These are phyloP conservation scores for Craterostigma plantagineum DNA, from an alignment of 257 asterid species.

Conservation along the genomic window DNA sequence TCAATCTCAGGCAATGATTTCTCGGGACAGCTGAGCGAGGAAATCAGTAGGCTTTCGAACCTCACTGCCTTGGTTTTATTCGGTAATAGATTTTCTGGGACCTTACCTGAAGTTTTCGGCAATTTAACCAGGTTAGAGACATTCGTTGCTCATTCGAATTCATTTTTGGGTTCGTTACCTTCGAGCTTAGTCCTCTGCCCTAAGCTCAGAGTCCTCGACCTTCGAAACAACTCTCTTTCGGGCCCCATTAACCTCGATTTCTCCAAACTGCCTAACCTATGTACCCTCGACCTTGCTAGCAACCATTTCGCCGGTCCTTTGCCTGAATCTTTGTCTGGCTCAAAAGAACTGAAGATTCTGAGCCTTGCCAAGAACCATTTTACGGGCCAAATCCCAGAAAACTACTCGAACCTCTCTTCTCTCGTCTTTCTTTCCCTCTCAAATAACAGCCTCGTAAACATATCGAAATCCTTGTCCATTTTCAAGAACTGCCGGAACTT, in stretches of 20 bases:
- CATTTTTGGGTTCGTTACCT: slow-evolving; percentile 56
- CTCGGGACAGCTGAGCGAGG: slow-evolving; percentile 46
- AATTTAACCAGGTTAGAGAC: slow-evolving; percentile 47
- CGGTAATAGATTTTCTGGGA: slow-evolving; percentile 46
- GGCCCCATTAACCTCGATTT: slow-evolving; percentile 61
- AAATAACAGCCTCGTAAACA: slow-evolving; percentile 45
- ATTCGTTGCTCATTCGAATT: slow-evolving; percentile 54
- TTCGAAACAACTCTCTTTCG: slow-evolving; percentile 52
- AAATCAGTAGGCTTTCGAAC: slow-evolving; percentile 54
- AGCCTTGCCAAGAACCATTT: slow-evolving; percentile 56
- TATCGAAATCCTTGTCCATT: slow-evolving; percentile 38
- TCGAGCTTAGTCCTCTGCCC: slow-evolving; percentile 39
- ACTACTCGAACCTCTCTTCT: slow-evolving; percentile 48
- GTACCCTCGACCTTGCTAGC: slow-evolving; percentile 53
- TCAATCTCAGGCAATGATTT: slow-evolving; percentile 43
- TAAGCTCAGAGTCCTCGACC: slow-evolving; percentile 51
- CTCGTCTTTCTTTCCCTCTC: slow-evolving; percentile 51
- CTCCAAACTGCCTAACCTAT: slow-evolving; percentile 30
- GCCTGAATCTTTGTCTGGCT: slow-evolving; percentile 51
- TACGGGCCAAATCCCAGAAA: slow-evolving; percentile 42
- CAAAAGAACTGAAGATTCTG: slow-evolving; percentile 32
- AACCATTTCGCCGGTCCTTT: slow-evolving; percentile 49
- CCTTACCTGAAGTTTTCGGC: slow-evolving; percentile 61
- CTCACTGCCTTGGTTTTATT: slow-evolving; percentile 33
- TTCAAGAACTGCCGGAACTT: slow-evolving; percentile 53